Base-by-base conservation (phyloP, 148 eudicot genomes). In the Vaccinium myrtillus region DNA sequence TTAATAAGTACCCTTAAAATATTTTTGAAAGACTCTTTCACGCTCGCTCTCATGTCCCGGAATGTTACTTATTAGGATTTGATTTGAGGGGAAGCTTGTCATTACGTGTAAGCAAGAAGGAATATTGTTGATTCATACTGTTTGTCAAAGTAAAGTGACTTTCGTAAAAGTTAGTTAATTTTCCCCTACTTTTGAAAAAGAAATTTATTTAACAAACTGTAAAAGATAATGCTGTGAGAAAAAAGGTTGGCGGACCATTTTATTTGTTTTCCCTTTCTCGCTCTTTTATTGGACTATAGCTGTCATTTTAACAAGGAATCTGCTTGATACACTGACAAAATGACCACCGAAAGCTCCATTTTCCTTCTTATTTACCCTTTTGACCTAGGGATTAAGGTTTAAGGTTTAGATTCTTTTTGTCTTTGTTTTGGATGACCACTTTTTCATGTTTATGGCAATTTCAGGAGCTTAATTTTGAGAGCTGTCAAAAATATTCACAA, bases 301-400 rank as follows among this genome's bases (percentile, higher is more conserved):
- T 65, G 83, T 65, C 76, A 30, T 65, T 75, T 9, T 81, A 5
- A 19, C 30, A 39, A 27, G 54, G 74, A 46, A 63, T 81, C 83
- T 81, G 49, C 46, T 14, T 61, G 83, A 81, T 6, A n/a, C 53
- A n/a, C 74, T 14, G 54, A 51, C 74, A 36, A 63, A 43, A 5
- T 43, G 39, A 9, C 71, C 83, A 63, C 75, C 83, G 83, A 81
- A 81, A 81, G 75, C 55, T 48, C 13, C 43, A 63, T 81, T 43
- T 46, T 55, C 36, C 58, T 76, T 51, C 39, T 36, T 36, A 1
- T 49, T 77, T 77, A 77, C 78, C 5, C 8, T 77, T 51, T 77
- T 6, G 80, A 77, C 59, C 80, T 77, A 39, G 51, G 14, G 54
- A 75, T 46, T 46, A 75, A 21, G 51, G 9, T 19, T 74, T 46